Percentiles rank a stretch among this genome's conserved stretches.
These are phyloP conservation scores for Omphalea diandra DNA, from an alignment of 441 rosid species.

Conservation along the genomic window DNA sequence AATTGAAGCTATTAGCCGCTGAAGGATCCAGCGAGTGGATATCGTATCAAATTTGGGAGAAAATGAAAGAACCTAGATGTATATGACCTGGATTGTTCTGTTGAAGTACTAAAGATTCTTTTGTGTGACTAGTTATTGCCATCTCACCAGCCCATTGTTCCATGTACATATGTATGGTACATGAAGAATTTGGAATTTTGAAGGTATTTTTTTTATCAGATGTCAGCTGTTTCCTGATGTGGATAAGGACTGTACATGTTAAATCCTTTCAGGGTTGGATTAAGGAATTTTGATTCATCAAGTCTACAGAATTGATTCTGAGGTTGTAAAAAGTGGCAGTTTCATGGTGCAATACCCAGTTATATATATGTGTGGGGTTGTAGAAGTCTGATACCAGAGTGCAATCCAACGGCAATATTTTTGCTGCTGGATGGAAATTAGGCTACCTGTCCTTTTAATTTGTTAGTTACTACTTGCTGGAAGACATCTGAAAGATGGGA, in stretches of 20 bases:
- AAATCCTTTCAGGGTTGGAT: conserved; percentile 24
- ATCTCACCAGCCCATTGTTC: conserved; percentile 13
- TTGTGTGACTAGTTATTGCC: conserved; percentile 20
- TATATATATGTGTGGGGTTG: conserved; percentile 22
- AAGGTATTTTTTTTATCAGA: conserved; percentile 23
- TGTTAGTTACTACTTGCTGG: conserved; percentile 19
- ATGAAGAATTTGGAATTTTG: conserved; percentile 23
- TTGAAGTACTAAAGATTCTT: conserved; percentile 17
- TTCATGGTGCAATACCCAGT: conserved; percentile 17
- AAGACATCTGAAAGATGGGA: conserved; percentile 22
- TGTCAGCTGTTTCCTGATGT: conserved; percentile 28
- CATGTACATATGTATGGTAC: conserved; percentile 35
- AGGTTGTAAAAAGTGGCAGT: conserved; percentile 27
- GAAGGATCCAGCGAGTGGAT: conserved; percentile 32
- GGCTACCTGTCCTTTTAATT: conserved; percentile 24
- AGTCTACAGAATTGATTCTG: conserved; percentile 14
- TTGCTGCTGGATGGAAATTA: conserved; percentile 13
- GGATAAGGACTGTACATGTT: conserved; percentile 23
- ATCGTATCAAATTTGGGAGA: conserved; percentile 25
- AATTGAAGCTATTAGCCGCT: conserved; percentile 69
- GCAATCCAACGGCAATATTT: conserved; percentile 22
- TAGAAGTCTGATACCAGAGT: conserved; percentile 24
- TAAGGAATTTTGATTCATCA: conserved; percentile 21
- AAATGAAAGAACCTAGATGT: conserved; percentile 14
- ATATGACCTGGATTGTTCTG: conserved; percentile 20